A percentile compares a stretch with the other conserved stretches of the same genome.
phyloP scores from a whole-genome alignment of 1,284 basidiomycete genomes.

The Flammula alnicola region DNA sequence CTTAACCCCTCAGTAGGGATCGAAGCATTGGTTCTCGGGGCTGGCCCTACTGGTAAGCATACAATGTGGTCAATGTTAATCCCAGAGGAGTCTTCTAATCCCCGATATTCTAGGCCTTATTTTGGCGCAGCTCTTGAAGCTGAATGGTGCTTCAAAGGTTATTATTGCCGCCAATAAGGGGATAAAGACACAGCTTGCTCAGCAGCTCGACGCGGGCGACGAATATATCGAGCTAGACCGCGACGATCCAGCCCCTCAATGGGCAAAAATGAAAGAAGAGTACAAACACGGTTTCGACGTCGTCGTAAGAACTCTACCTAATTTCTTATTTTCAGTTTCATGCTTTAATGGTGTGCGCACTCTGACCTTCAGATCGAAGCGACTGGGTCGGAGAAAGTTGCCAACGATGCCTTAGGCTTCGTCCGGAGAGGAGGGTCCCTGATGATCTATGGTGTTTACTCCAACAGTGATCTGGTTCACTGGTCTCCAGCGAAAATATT shows the following conservation, averaged over 20 bases:
- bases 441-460: constrained; percentile 79
- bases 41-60: constrained; percentile 60
- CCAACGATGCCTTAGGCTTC: constrained; percentile 82
- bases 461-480: constrained; percentile 74
- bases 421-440: constrained; percentile 80
- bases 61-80: background rate
- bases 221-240: constrained; percentile 86
- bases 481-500: constrained; percentile 89
- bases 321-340: constrained; percentile 7
- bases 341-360: background rate
- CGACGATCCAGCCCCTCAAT: constrained; percentile 75
- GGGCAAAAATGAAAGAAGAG: constrained; percentile 76
- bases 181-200: constrained; percentile 84
- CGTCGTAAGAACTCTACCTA: constrained; percentile 51
- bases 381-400: constrained; percentile 82
- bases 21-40: constrained; percentile 78
- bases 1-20: constrained; percentile 77
- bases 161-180: constrained; percentile 85
- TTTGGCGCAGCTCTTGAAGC: constrained; percentile 83
- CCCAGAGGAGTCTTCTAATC: constrained; percentile 9
- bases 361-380: constrained; percentile 63
- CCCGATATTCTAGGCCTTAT: constrained; percentile 64
- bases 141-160: constrained; percentile 78
- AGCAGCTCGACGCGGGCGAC: constrained; percentile 75
- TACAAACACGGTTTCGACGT: constrained; percentile 89